Percentiles rank a stretch among this genome's conserved stretches.
phyloP scores from a whole-genome alignment of 345 rosid species.

The Kernera saxatilis region DNA sequence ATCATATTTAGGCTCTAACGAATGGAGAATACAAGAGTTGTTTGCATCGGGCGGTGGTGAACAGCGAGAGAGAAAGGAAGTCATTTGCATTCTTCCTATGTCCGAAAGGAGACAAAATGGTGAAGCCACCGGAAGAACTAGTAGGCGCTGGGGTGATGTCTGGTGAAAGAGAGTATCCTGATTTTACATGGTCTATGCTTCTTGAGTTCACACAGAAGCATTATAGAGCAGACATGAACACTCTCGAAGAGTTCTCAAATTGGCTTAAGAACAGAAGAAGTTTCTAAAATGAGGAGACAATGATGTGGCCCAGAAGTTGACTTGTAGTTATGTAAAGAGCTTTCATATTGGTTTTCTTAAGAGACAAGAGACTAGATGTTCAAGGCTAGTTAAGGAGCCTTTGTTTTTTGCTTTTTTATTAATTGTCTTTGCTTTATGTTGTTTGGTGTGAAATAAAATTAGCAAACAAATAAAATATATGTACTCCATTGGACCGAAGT shows the following conservation, averaged over 20 bases:
- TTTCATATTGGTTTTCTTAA: background rate
- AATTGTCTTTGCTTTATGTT: background rate
- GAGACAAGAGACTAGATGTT: conserved; percentile 1
- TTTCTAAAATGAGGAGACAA: conserved; percentile 22
- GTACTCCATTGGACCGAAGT: background rate
- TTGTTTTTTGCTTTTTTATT: background rate
- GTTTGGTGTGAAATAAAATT: background rate
- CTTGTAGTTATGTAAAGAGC: conserved; percentile 12
- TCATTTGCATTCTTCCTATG: conserved; percentile 53
- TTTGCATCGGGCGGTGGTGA: conserved; percentile 66
- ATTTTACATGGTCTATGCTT: conserved; percentile 75
- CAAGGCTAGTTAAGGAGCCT: background rate
- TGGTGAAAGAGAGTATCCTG: conserved; percentile 48
- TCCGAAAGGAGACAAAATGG: conserved; percentile 55
- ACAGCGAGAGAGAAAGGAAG: conserved; percentile 45
- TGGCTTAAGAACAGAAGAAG: conserved; percentile 24
- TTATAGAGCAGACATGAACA: conserved; percentile 28
- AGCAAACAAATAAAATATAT: conserved; percentile 1
- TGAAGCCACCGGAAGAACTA: conserved; percentile 65
- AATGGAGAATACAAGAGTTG: conserved; percentile 49
- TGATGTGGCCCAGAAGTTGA: conserved; percentile 11
- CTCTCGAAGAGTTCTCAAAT: conserved; percentile 25
- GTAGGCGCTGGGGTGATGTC: background rate
- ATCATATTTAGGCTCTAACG: conserved; percentile 17
- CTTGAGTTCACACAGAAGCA: conserved; percentile 47